These are phyloP conservation scores for Cryptococcus sp. DNA, from an alignment of 1,284 basidiomycete genomes.

Conservation along the genomic window DNA sequence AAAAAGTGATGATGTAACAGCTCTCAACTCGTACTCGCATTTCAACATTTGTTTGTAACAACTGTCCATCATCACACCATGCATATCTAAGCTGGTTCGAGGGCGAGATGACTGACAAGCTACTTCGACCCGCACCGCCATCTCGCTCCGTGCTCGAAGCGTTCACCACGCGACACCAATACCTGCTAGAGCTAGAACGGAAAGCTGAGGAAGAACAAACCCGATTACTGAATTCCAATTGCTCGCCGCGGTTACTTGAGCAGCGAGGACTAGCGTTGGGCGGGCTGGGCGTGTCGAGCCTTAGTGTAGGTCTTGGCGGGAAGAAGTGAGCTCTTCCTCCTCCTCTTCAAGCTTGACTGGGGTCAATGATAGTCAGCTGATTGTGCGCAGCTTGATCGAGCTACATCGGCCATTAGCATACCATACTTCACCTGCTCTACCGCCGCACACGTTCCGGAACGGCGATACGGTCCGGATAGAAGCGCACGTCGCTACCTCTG, in stretches of 20 bases:
- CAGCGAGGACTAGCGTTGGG: constrained; percentile 80
- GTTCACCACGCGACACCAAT: constrained; percentile 72
- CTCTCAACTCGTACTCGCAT: too few relatives aligned
- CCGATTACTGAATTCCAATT: constrained; percentile 77
- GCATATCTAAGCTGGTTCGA: too few relatives aligned
- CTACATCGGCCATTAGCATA: constrained; percentile 80
- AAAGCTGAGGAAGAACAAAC: constrained; percentile 80
- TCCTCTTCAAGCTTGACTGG: not conserved
- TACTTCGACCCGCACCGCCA: constrained; percentile 27
- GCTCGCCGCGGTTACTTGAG: constrained; percentile 79
- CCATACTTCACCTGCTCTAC: constrained; percentile 69
- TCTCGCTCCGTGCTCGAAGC: constrained; percentile 53
- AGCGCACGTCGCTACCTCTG: constrained; percentile 57
- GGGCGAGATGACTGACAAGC: not conserved
- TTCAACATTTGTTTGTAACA: too few relatives aligned
- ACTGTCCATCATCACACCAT: too few relatives aligned
- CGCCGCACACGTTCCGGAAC: constrained; percentile 79
- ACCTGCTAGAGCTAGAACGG: constrained; percentile 70
- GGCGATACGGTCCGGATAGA: constrained; percentile 84
- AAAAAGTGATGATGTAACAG: too few relatives aligned
- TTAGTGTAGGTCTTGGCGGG: constrained; percentile 81
- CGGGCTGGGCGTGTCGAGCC: constrained; percentile 67
- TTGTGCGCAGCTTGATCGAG: constrained; percentile 69
- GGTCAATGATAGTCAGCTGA: not conserved
- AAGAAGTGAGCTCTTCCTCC: constrained; percentile 67